Percentiles rank a stretch among this genome's conserved stretches.
Evolutionary conservation across 2,329 filamentous ascomycete genomes (phyloP).

Genomic region (Diaporthe amygdali): DNA sequence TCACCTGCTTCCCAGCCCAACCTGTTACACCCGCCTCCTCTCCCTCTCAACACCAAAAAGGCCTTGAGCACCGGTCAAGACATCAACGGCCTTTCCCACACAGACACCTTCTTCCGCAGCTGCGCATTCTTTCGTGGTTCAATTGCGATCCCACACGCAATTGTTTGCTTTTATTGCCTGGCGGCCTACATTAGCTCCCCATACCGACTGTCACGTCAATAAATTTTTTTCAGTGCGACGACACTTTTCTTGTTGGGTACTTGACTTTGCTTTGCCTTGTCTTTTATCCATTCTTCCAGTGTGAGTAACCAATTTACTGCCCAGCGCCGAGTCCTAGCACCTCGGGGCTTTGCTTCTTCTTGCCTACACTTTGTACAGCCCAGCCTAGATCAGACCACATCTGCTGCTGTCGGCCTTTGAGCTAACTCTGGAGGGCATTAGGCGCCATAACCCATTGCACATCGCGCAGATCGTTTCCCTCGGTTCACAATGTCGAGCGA

Average conservation of each 20-base stretch:
- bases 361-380: neutral
- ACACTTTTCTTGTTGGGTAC: neutral
- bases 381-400: neutral
- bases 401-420: neutral
- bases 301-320: neutral
- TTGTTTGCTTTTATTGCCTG: neutral
- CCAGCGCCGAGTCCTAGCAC: neutral
- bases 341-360: neutral
- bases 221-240: neutral
- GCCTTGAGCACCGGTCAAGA: neutral
- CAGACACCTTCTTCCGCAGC: neutral
- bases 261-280: no score
- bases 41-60: constrained; percentile 8
- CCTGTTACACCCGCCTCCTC: constrained; percentile 10
- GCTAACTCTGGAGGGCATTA: neutral
- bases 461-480: neutral
- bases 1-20: constrained; percentile 6
- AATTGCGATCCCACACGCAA: neutral
- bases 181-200: neutral
- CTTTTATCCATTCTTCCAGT: neutral
- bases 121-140: neutral
- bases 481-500: constrained; percentile 49
- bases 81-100: neutral
- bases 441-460: constrained; percentile 6
- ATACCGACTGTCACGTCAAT: neutral